Evolutionary conservation across 805 yeast species (phyloP), one percentile per base, ranked within the genome.

Genomic region (Ascoidea rubescens): DNA sequence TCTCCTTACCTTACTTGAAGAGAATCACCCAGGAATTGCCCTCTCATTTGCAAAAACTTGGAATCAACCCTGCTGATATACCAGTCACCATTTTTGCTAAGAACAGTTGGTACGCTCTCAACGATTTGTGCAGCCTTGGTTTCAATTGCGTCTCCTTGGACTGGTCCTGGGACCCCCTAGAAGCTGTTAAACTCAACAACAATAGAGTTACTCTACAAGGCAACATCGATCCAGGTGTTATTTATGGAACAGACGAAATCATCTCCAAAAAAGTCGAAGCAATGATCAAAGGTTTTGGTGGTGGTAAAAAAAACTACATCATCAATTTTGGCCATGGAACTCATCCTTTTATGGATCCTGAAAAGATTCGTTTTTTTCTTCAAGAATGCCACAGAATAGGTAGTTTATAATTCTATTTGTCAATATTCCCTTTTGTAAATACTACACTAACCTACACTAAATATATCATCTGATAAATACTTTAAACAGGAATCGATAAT

Each of bases 281-380:
- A 57, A 93, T 93, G 99, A 84, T 93, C 55, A 65, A 73, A 54
- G 95, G 90, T 5, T 93, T 93, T 64, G 93, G 93, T n/a, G 95
- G 95, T 48, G 96, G 96, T 28, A 88, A 88, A 67, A 80, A 86
- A 62, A 77, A 84, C 62, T 93, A 93, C 70, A 91, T 93, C 58
- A 83, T 91, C 60, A 93, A 93, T 71, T 86, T 93, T 63, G 99
- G 99, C 48, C 99, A 93, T 61, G 99, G 99, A 16, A 93, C 99
- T 28, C 97, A 89, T 65, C 99, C 99, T 28, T 88, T 87, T 69
- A 89, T 93, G 96, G 84, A 87, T 57, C 96, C 98, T 8, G 96
- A 86, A 57, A 84, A 84, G 66, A 78, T 93, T 56, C 81, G 79
- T 55, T 87, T 80, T 68, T 93, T 93, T 70, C 72, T 93, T 63